Evolutionary conservation across 495 filamentous ascomycete genomes (phyloP), one percentile per base, ranked within the genome.

Genomic region (Evernia prunastri): DNA sequence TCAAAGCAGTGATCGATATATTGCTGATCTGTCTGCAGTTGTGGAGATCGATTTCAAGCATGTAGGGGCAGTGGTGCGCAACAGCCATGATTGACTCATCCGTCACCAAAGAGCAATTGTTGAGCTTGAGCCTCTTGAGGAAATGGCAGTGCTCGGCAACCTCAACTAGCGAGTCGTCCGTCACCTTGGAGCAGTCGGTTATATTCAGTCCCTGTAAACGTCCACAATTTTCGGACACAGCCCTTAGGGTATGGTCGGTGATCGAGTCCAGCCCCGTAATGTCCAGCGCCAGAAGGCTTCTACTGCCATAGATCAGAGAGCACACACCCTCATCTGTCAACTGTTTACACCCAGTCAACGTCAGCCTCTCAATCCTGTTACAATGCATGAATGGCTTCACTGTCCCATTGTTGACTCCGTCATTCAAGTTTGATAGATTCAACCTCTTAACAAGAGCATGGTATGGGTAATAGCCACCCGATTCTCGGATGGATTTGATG

Each of bases 11-110:
- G 47, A 97, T 81, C 0, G 95, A 87, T 13, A 84, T 81, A 72
- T 93, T 91, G 49, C 87, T 89, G 59, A 97, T 83, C 33, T 83
- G 79, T 36, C 81, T 83, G 78, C 94, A 97, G 69, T 89, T 86
- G 68, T 96, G 89, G 36, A 97, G 84, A 72, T 99, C 95, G 64
- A 97, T 96, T 74, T 99, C 95, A 47, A 99, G 82, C 39, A 99
- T 90, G 58, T 96, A 89, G 10, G 86, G 89, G 73, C 92, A 97
- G 72, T 91, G 84, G 35, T 86, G 79, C 39, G 95, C 95, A 70
- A 97, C 93, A 11, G 91, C 88, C 54, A 90, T 71, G 69, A 97
- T 86, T 5, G 92, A 86, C 27, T 77, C 78, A 71, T 97, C 89
- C 20, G 86, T 90, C 23, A 96, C 75, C 71, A 94, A 86, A 23